Percentiles rank a stretch among this genome's conserved stretches.
Conservation (phyloP, 2,329 filamentous ascomycete species). For the Fusarium coicis region DNA sequence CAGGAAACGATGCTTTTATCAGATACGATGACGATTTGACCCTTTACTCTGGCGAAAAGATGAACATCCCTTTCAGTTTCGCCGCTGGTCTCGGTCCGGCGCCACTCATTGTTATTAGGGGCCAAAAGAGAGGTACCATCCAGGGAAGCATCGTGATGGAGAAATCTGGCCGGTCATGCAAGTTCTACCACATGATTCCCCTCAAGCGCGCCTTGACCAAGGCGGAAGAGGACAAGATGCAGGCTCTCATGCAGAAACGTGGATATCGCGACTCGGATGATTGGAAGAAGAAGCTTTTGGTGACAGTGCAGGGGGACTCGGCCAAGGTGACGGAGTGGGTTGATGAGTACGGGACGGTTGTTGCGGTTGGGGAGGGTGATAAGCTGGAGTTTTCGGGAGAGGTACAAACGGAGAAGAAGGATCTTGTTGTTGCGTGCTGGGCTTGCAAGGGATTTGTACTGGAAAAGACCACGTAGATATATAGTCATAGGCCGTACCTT, state of each 20-base stretch:
- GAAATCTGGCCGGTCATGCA: neutral
- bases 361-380: neutral
- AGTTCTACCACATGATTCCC: neutral
- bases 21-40: neutral
- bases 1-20: neutral
- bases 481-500: neutral
- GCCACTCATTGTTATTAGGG: neutral
- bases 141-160: neutral
- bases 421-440: neutral
- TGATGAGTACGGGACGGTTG: neutral
- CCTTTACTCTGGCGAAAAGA: neutral
- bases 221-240: neutral
- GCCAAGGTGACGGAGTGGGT: rapidly evolving
- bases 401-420: neutral
- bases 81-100: neutral
- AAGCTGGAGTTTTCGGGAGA: neutral
- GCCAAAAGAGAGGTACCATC: neutral
- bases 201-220: neutral
- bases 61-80: neutral
- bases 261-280: neutral
- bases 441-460: neutral
- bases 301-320: neutral
- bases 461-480: neutral
- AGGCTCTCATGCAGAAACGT: neutral
- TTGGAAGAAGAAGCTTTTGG: neutral